Evolutionary conservation across 768 basidiomycete genomes (phyloP).

Genomic region (Myochromella boudieri): DNA sequence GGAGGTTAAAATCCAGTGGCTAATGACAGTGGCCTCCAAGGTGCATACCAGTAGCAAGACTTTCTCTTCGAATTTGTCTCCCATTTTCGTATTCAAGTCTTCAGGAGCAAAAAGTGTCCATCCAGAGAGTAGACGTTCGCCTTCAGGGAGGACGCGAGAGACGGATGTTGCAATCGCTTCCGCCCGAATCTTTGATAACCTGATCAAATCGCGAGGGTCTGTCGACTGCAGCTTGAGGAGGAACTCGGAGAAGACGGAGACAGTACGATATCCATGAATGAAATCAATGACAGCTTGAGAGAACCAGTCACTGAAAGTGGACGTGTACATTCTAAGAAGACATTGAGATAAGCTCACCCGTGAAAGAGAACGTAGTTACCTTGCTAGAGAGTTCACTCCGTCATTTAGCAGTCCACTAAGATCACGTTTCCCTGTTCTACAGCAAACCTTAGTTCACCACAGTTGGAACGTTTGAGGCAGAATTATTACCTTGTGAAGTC

Average conservation of each 20-base stretch:
- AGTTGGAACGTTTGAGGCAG: too few species aligned
- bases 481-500: constrained; percentile 78
- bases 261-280: constrained; percentile 83
- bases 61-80: constrained; percentile 92
- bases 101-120: constrained; percentile 93
- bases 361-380: constrained; percentile 34
- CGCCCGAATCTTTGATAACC: constrained; percentile 84
- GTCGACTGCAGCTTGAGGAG: constrained; percentile 82
- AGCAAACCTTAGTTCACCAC: constrained; percentile 12
- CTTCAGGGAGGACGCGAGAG: constrained; percentile 71
- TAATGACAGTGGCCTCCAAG: neutral
- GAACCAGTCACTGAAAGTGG: constrained; percentile 95
- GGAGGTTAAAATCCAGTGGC: constrained; percentile 1
- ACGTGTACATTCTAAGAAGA: constrained; percentile 72
- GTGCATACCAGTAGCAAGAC: constrained; percentile 71
- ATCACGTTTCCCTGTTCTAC: constrained; percentile 94
- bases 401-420: constrained; percentile 90
- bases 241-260: constrained; percentile 92
- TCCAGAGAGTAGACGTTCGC: constrained; percentile 75
- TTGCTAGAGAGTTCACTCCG: constrained; percentile 90
- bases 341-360: neutral
- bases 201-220: constrained; percentile 89
- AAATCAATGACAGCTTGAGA: constrained; percentile 94
- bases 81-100: constrained; percentile 66
- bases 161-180: constrained; percentile 92